These are phyloP conservation scores for Articulospora tetracladia DNA, from an alignment of 495 filamentous ascomycete species.

Conservation along the genomic window DNA sequence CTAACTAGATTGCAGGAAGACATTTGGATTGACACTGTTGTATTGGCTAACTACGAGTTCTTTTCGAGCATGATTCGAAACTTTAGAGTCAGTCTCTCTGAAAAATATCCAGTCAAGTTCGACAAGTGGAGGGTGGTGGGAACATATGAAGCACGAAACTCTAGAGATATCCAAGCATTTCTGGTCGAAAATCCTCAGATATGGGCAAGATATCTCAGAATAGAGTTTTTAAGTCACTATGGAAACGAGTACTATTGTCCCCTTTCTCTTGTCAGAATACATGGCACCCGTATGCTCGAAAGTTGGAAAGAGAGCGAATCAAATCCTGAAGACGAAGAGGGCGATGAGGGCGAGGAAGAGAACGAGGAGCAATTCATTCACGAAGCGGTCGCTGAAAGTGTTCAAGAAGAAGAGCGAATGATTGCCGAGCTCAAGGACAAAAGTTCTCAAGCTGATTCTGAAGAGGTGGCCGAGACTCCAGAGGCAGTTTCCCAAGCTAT, in stretches of 20 bases:
- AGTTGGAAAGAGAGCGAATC: slow-evolving; percentile 61
- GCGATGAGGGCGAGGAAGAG: slow-evolving; percentile 27
- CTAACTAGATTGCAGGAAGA: slow-evolving; percentile 53
- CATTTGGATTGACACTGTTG: slow-evolving; percentile 92
- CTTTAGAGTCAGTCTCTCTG: slow-evolving; percentile 85
- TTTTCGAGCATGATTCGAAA: slow-evolving; percentile 94
- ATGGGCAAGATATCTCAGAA: slow-evolving; percentile 86
- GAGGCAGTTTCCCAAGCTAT: neutral
- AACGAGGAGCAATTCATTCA: slow-evolving; percentile 29
- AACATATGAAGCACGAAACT: slow-evolving; percentile 85
- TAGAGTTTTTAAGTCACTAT: slow-evolving; percentile 92
- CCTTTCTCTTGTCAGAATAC: slow-evolving; percentile 81
- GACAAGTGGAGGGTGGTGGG: slow-evolving; percentile 91
- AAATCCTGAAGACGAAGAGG: slow-evolving; percentile 50
- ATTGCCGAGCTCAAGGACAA: slow-evolving; percentile 5
- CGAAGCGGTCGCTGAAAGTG: slow-evolving; percentile 31
- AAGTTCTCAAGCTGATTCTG: neutral
- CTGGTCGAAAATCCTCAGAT: slow-evolving; percentile 88
- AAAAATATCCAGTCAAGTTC: slow-evolving; percentile 86
- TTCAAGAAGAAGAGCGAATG: slow-evolving; percentile 22
- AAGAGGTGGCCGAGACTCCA: neutral
- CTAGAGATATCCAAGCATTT: slow-evolving; percentile 91
- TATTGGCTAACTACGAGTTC: slow-evolving; percentile 97
- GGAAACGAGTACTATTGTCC: slow-evolving; percentile 97
- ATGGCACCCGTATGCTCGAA: slow-evolving; percentile 96